phyloP scores from a whole-genome alignment of 1,284 basidiomycete species.

The Ceratobasidium sp. region DNA sequence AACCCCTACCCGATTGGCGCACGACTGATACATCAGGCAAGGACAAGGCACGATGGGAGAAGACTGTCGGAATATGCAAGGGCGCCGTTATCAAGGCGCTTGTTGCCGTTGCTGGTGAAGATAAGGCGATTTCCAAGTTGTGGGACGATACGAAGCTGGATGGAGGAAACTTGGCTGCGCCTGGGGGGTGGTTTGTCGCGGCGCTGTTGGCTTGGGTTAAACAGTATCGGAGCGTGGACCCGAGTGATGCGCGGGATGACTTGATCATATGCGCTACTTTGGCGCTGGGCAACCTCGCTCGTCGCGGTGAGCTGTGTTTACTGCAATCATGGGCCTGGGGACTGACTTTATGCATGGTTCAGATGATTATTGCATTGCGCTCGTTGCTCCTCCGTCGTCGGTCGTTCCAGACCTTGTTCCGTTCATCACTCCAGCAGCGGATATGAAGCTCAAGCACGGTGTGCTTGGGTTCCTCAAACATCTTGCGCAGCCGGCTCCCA shows the following conservation, averaged over 20 bases:
- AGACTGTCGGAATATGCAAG: constrained; percentile 83
- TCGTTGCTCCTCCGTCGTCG: constrained; percentile 65
- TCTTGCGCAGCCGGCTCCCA: constrained; percentile 73
- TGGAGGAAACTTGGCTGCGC: constrained; percentile 56
- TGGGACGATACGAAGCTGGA: constrained; percentile 69
- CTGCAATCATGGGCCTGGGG: constrained; percentile 19
- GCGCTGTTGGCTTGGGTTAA: constrained; percentile 83
- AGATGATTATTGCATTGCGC: constrained; percentile 73
- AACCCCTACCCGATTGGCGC: constrained; percentile 72
- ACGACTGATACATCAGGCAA: constrained; percentile 50
- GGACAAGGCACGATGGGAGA: constrained; percentile 63
- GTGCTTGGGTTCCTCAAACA: constrained; percentile 86
- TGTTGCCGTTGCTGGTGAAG: constrained; percentile 85
- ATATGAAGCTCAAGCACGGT: constrained; percentile 86
- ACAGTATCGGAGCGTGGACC: constrained; percentile 52
- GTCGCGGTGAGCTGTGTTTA: constrained; percentile 67
- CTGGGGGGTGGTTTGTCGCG: constrained; percentile 74
- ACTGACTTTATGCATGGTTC: constrained; percentile 1
- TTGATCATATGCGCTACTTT: constrained; percentile 84
- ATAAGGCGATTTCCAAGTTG: constrained; percentile 77
- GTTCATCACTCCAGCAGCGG: constrained; percentile 59
- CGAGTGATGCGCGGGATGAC: constrained; percentile 67
- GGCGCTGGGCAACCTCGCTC: constrained; percentile 81
- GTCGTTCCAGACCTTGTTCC: constrained; percentile 59
- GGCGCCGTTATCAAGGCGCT: constrained; percentile 83